phyloP scores from a whole-genome alignment of 2,329 filamentous ascomycete species.

The Zopfia rhizophila region DNA sequence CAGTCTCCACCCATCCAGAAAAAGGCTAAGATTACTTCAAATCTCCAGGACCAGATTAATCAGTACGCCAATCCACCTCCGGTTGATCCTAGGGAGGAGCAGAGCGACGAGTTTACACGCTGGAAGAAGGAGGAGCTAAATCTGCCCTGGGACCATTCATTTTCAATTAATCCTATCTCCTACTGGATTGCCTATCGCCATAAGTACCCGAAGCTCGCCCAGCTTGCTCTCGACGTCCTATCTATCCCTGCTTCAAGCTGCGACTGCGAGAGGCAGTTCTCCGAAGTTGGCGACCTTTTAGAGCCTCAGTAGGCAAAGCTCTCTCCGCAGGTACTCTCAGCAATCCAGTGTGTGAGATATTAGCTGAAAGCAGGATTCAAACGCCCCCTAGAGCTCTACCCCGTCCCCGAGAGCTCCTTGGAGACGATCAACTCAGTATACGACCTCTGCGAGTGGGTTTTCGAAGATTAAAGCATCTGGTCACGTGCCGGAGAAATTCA shows the following conservation, averaged over 20 bases:
- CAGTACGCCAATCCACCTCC: too few species aligned
- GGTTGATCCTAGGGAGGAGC: too few species aligned
- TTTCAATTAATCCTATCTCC: conserved; percentile 7
- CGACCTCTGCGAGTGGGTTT: conserved; percentile 2
- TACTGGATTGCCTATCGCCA: conserved; percentile 7
- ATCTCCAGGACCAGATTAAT: too few species aligned
- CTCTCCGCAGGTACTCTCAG: conserved; percentile 7
- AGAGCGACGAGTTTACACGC: too few species aligned
- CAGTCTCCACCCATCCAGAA: too few species aligned
- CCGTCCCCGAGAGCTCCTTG: too few species aligned
- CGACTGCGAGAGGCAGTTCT: conserved; percentile 12
- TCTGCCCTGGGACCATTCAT: too few species aligned
- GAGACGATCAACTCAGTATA: too few species aligned
- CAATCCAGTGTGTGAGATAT: conserved; percentile 10
- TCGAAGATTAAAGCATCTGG: conserved; percentile 4
- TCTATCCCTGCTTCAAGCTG: conserved; percentile 9
- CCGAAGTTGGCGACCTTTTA: conserved; percentile 9
- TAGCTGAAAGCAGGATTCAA: conserved; percentile 9
- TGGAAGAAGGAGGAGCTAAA: too few species aligned
- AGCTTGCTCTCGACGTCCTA: conserved; percentile 9
- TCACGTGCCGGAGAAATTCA: conserved; percentile 4
- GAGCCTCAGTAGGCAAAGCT: conserved; percentile 7
- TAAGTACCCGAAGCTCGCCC: conserved; percentile 10
- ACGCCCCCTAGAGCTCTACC: too few species aligned
- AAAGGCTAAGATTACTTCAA: too few species aligned